Conservation (phyloP, 1,139 yeast genomes). For the Kurtzmaniella quercitrusa region DNA sequence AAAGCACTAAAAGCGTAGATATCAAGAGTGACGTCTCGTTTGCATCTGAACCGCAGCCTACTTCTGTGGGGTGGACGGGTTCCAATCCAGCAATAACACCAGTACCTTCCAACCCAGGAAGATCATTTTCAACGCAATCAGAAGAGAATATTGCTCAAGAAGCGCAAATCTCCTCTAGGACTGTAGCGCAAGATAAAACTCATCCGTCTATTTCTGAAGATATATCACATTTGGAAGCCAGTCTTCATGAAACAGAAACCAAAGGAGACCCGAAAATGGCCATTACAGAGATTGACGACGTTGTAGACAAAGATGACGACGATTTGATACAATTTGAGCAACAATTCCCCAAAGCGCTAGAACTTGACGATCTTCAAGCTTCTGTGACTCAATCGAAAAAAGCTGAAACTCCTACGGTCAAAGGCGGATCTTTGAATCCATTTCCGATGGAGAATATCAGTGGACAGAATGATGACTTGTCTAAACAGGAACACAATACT, state of each 20-base stretch:
- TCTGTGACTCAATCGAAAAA: not conserved
- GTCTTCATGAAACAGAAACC: not conserved
- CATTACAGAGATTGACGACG: not conserved
- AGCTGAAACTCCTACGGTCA: not conserved
- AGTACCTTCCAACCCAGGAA: not conserved
- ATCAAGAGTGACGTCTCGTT: not conserved
- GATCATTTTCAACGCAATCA: not conserved
- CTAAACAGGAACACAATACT: not conserved
- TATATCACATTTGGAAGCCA: not conserved
- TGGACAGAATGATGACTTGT: not conserved
- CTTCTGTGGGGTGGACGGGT: not conserved
- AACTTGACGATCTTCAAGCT: not conserved
- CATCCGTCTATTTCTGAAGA: not conserved
- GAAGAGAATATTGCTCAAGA: not conserved
- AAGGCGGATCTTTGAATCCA: not conserved
- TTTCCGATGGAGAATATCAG: not conserved
- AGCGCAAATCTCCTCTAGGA: not conserved
- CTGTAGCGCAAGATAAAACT: not conserved
- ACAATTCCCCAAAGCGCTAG: slow-evolving; percentile 6
- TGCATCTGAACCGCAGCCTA: not conserved
- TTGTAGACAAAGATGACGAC: slow-evolving; percentile 3
- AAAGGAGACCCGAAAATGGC: slow-evolving; percentile 1
- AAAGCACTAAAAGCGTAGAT: slow-evolving; percentile 6
- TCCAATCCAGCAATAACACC: not conserved
- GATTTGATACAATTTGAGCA: slow-evolving; percentile 7